Evolutionary conservation across 2,329 filamentous ascomycete genomes (phyloP), one percentile per base, ranked within the genome.

Genomic region (Cladobotryum mycophilum): DNA sequence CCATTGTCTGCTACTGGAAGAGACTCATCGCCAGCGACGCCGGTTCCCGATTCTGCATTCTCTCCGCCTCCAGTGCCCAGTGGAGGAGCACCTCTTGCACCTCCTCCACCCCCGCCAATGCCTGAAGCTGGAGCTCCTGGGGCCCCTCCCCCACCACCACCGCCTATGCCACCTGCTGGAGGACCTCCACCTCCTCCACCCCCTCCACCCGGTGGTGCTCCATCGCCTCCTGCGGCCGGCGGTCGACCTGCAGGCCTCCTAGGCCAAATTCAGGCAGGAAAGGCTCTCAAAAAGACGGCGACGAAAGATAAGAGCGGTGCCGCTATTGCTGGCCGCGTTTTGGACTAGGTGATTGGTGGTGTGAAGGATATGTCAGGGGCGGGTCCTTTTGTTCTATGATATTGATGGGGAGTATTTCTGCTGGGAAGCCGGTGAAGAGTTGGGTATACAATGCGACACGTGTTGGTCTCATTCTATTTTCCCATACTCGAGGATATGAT

Each of bases 231-330:
- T 4, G 72, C 80, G 5, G 53, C 64, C 11, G 68, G 70, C 30
- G 78, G 72, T 1, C 74, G 78, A 25, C 81, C 82, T 17, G 62
- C 80, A 17, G 82, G 83, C 1, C 76, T 99, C 62, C 69, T 99
- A 56, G 84, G 84, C 53, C 82, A 96, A 66, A 97, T 99, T 55
- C 84, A 92, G 64, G 72, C 82, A 55, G 92, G 93, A 41, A 90
- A 70, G 68, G 70, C 82, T 3, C 73, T 99, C 64, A 90, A 79
- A 75, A 97, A 97, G 77, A 89, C 90, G 20, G 75, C 85, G 66
- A 97, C 93, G 1, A 91, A 89, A 68, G 93, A 99, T 68, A 85
- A 84, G 67, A 96, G 91, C 68, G 70, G 61, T 44, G 79, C 88
- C 47, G 68, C 83, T 47, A 76, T 84, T 52, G 87, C 89, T 18